Evolutionary conservation across 2,329 filamentous ascomycete genomes (phyloP), one percentile per base, ranked within the genome.

Genomic region (Exophiala mesophila): DNA sequence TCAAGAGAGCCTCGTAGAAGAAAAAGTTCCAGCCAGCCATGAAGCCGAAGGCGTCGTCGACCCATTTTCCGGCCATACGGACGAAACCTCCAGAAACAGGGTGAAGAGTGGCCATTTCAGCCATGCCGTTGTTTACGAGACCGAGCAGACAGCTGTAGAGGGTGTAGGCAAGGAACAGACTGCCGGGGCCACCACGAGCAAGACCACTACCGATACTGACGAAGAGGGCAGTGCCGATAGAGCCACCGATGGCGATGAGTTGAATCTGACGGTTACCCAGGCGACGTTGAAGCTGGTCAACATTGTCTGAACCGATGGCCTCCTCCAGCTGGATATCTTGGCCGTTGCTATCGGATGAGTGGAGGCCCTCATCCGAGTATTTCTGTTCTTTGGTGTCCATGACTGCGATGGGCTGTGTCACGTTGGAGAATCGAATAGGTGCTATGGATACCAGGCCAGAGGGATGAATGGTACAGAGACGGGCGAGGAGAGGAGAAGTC

Each of bases 241-340:
- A 60, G 15, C 65, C 65, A 18, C 65, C 65, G 28, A 67, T 66
- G 21, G 63, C 64, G 30, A 67, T 76, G 23, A 78, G 65, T 59
- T 78, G 75, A 53, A 78, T 74, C 54, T 77, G 71, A 41, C 74
- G 66, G 56, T 76, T 76, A 49, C 67, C 65, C 32, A 77, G 64
- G 36, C 67, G 66, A 37, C 74, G 70, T 24, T 75, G 70, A 4
- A 69, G 61, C 5, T 55, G 41, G 44, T 62, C 59, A 34, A 52
- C 49, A 48, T 61, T 62, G 43, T 59, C 57, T 18, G 45, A 45
- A 18, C 59, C 41, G 16, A 53, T 40, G 38, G 57, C 58, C 37
- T 43, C 15, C 20, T 82, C 69, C 26, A 82, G 78, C 13, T 39
- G 15, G 18, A 13, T 13, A 13, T 28, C 35, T 6, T 7, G 7